Base-by-base conservation (phyloP, 768 basidiomycete genomes). In the Tylopilus rubrobrunneus region DNA sequence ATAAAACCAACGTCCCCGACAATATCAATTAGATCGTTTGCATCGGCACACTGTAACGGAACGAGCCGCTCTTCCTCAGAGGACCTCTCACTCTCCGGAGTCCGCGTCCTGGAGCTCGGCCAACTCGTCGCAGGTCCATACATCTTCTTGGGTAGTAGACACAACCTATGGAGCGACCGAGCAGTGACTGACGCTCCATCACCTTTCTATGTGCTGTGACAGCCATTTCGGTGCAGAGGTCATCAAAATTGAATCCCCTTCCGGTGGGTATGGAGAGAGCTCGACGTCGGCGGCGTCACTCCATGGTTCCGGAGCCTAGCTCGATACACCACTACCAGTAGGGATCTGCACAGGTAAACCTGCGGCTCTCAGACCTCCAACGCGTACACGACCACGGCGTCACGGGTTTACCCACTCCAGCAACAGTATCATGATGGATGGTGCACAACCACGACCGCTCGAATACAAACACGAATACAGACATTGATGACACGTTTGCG, bases 181-280 rank as follows among this genome's bases (percentile, higher is more conserved):
- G 10, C 31, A 11, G 14, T 29, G 28, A 1, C 43, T 27, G 10
- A 47, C 31, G 31, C 29, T 27, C 23, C 51, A 31, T 5, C 25
- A 25, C 25, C 25, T 25, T 25, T 25, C 25, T 31, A 11, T 31
- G 10, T 31, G 2, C 31, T 33, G 45, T 41, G n/a, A 51, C 60
- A 86, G 85, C 0, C 84, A 87, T 65, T 87, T 80, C 53, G 86
- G 85, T 15, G 87, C 86, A 12, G 85, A 89, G 52, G 71, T 87
- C 14, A 86, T 87, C 69, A 88, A 88, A 61, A 72, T 87, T 11
- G 87, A 88, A 60, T 77, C 84, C 0, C 85, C 86, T 1, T 73
- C 73, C 10, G 70, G 67, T 10, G 86, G 86, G 80, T 85, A 2
- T 87, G 84, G 84, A 71, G 86, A 48, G 86, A 87, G 57, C 74